phyloP scores from a whole-genome alignment of 371 early-diverging fungal species.

The Mucor piriformis region DNA sequence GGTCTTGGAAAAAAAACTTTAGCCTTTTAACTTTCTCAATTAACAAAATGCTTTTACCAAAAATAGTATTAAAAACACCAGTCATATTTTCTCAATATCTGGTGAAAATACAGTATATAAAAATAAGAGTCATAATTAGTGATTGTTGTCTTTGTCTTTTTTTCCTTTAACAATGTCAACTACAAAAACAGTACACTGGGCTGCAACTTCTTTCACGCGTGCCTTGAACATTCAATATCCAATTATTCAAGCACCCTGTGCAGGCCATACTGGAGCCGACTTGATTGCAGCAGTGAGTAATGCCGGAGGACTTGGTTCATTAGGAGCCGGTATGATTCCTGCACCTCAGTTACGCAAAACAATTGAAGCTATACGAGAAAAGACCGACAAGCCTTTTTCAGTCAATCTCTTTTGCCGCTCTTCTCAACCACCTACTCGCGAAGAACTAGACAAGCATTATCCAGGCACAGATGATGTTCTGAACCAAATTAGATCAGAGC shows the following conservation, averaged over 20 bases:
- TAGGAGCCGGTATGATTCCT: conserved; percentile 42
- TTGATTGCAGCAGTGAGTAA: conserved; percentile 46
- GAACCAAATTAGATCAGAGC: conserved; percentile 32
- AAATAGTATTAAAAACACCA: no score
- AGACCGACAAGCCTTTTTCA: conserved; percentile 40
- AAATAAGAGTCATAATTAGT: no score
- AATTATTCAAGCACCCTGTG: conserved; percentile 49
- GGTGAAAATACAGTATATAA: no score
- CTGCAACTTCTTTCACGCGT: conserved; percentile 13
- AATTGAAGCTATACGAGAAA: conserved; percentile 38
- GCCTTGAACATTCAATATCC: conserved; percentile 36
- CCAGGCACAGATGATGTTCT: conserved; percentile 26
- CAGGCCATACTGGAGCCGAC: conserved; percentile 38
- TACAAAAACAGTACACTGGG: conserved; percentile 7
- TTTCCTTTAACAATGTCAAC: conserved; percentile 8
- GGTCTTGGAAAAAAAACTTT: no score
- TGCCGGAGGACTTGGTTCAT: conserved; percentile 46
- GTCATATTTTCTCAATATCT: no score
- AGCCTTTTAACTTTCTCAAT: no score
- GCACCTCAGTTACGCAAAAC: conserved; percentile 28
- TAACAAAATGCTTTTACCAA: no score
- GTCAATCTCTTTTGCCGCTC: conserved; percentile 49
- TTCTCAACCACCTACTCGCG: conserved; percentile 12
- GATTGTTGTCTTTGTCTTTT: no score
- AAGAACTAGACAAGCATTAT: conserved; percentile 34